Percentiles rank a stretch among this genome's conserved stretches.
Evolutionary conservation across 2,329 filamentous ascomycete genomes (phyloP).

Genomic region (Fusarium bulbicola): DNA sequence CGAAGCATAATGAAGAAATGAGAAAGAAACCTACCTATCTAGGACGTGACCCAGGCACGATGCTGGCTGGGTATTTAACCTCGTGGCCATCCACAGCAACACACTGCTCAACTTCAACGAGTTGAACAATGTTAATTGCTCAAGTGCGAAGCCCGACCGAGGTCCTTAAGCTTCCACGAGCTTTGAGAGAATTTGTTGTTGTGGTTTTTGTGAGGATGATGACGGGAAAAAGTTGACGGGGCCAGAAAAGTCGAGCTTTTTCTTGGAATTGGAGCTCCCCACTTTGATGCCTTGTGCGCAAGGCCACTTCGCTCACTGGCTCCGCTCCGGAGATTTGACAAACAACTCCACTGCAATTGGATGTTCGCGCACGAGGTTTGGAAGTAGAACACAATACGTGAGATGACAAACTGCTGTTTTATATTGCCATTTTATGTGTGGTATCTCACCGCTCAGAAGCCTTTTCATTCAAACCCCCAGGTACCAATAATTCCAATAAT

Average conservation of each 20-base stretch:
- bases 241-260: slow-evolving; percentile 37
- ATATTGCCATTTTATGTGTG: background rate
- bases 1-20: background rate
- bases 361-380: background rate
- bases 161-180: slow-evolving; percentile 16
- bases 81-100: slow-evolving; percentile 42
- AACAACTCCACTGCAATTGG: background rate
- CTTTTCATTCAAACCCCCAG: background rate
- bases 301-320: slow-evolving; percentile 26
- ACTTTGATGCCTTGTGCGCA: slow-evolving; percentile 46
- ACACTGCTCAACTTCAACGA: slow-evolving; percentile 25
- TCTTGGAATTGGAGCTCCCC: slow-evolving; percentile 39
- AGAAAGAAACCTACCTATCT: slow-evolving; percentile 41
- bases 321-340: slow-evolving; percentile 6
- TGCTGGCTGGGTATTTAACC: slow-evolving; percentile 35
- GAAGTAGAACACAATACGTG: background rate
- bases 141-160: slow-evolving; percentile 27
- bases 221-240: slow-evolving; percentile 19
- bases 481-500: background rate
- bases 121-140: slow-evolving; percentile 32
- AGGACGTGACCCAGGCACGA: slow-evolving; percentile 44
- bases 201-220: slow-evolving; percentile 26
- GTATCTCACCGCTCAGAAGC: background rate
- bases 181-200: slow-evolving; percentile 16
- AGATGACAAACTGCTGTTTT: background rate